Base-by-base conservation (phyloP, 2,329 filamentous ascomycete genomes). In the Fusarium stilboides region DNA sequence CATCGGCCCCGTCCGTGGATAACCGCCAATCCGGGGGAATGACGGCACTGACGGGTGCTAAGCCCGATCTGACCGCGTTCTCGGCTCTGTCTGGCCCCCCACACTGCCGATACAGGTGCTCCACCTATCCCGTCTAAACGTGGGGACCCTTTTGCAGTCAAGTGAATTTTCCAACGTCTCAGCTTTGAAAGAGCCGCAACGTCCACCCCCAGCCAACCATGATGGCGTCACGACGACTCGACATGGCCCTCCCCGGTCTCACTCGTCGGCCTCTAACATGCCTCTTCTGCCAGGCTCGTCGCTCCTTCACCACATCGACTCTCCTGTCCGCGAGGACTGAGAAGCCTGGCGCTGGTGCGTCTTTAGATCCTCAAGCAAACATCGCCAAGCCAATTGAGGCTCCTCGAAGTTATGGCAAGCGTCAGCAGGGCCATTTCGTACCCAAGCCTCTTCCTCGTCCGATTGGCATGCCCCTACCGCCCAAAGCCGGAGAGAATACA, bases 391-490 rank as follows among this genome's bases (percentile, higher is more conserved):
- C 89, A 37, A 87, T 86, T 71, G 80, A 88, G 63, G 89, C 88
- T 8, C 89, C 89, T 13, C 82, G 88, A 65, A 83, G 84, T 28
- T 89, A 89, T 70, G 89, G 89, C 73, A 86, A 85, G 76, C 82
- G 83, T 17, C 73, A 85, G 28, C 80, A 85, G 4, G 80, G 77
- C 13, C 77, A 83, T 31, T 91, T 91, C 74, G 87, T 83, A 12
- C 89, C 89, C 7, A 86, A 84, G 72, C 86, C 85, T 19, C 81
- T 92, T 42, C 80, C 84, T 39, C 89, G 93, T 37, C 95, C 96
- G 15, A 95, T 99, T 71, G 96, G 96, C 66, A 89, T 97, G 80
- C 84, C 86, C 13, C 81, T 88, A 37, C 92, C 94, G 3, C 96
- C 96, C 0, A 81, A 85, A 60, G 81, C 88, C 14, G 94, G 94